Conservation (phyloP, 306 rosid genomes). For the Astragalus glycyphyllos region DNA sequence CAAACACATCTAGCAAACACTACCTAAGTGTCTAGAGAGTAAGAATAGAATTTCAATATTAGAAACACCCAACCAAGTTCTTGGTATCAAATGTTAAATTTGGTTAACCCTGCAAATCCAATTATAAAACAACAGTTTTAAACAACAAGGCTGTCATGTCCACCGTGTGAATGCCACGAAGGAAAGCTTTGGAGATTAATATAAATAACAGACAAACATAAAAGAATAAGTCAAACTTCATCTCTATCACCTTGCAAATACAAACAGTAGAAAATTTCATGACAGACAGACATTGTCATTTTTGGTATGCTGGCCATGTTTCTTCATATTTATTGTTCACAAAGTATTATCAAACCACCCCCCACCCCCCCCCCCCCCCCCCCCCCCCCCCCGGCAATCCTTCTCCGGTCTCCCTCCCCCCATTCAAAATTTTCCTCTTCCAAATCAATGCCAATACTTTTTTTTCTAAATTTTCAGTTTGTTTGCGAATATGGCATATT, state of each 20-base stretch:
- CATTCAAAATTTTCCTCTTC: conserved; percentile 21
- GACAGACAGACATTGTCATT: conserved; percentile 2
- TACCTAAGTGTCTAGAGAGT: conserved; percentile 9
- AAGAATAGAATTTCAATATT: neutral
- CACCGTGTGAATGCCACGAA: conserved; percentile 11
- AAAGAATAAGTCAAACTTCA: neutral
- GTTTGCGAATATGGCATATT: conserved; percentile 30
- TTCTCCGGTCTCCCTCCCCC: conserved; percentile 27
- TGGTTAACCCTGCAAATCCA: conserved; percentile 21
- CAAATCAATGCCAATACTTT: neutral
- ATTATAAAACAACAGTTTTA: conserved; percentile 2
- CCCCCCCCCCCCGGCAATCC: neutral
- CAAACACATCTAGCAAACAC: neutral
- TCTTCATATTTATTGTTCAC: conserved; percentile 25
- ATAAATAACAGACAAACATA: conserved; percentile 17
- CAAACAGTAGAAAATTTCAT: conserved; percentile 14
- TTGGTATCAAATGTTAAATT: conserved; percentile 12
- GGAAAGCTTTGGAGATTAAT: conserved; percentile 25
- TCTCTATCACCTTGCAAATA: conserved; percentile 9
- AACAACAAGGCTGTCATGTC: conserved; percentile 22
- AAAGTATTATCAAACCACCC: too few relatives aligned
- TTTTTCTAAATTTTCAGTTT: conserved; percentile 22
- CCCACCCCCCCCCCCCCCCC: too few relatives aligned
- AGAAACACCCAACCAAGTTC: conserved; percentile 32
- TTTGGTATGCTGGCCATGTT: conserved; percentile 8